Conservation (phyloP, 768 basidiomycete genomes). For the Sporobolomyces pararoseus region DNA sequence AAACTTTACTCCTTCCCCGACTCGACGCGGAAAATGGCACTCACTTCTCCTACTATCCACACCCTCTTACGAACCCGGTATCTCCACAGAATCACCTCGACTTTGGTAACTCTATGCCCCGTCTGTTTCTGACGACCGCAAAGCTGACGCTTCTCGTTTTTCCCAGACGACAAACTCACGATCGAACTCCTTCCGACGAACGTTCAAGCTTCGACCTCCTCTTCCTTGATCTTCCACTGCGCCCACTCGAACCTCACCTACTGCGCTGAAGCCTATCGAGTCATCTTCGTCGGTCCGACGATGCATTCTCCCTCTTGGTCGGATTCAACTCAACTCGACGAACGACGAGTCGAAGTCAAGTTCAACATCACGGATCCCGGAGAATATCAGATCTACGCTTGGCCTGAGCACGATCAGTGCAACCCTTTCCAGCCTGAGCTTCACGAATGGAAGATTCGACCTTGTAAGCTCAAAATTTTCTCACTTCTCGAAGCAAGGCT, state of each 20-base stretch:
- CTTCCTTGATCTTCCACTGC: slow-evolving; percentile 27
- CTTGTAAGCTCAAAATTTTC: slow-evolving; percentile 9
- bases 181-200: slow-evolving; percentile 3
- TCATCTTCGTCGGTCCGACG: slow-evolving; percentile 21
- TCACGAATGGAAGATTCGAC: slow-evolving; percentile 13
- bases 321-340: slow-evolving; percentile 5
- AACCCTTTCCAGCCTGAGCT: slow-evolving; percentile 1
- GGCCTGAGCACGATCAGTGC: slow-evolving; percentile 24
- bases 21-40: neutral
- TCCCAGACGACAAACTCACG: slow-evolving; percentile 17
- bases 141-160: neutral
- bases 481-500: too few relatives aligned
- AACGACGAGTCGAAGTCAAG: slow-evolving; percentile 11
- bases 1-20: neutral
- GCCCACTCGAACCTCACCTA: slow-evolving; percentile 5
- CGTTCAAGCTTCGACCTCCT: neutral
- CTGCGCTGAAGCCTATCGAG: slow-evolving; percentile 21
- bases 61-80: slow-evolving; percentile 3
- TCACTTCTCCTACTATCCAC: neutral
- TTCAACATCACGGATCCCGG: slow-evolving; percentile 15
- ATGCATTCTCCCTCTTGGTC: slow-evolving; percentile 5
- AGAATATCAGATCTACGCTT: slow-evolving; percentile 14
- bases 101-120: neutral
- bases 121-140: too few relatives aligned
- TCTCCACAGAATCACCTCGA: neutral